A percentile compares a stretch with the other conserved stretches of the same genome.
Evolutionary conservation across 2,329 filamentous ascomycete genomes (phyloP).

Genomic region (Periconia sp.): DNA sequence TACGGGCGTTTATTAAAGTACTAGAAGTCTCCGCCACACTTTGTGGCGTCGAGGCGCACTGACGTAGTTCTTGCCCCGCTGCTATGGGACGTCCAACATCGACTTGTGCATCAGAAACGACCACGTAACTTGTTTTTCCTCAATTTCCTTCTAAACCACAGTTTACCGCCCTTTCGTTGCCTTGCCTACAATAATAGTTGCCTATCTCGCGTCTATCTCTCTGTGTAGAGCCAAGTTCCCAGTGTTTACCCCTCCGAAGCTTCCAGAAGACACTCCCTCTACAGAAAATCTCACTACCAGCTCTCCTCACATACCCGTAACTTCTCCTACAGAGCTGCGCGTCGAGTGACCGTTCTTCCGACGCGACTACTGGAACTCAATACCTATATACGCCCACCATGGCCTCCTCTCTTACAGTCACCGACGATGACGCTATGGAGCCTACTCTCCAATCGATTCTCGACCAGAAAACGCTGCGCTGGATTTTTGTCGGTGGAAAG

Average conservation of each 20-base stretch:
- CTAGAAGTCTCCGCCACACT: background rate
- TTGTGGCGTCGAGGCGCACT: background rate
- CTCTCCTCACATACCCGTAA: no score
- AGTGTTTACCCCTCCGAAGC: slow-evolving; percentile 5
- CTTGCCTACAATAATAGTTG: background rate
- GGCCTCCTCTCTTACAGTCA: background rate
- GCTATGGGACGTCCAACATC: background rate
- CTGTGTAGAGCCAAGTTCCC: background rate
- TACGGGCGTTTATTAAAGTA: background rate
- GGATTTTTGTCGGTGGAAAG: slow-evolving; percentile 99
- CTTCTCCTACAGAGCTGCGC: no score
- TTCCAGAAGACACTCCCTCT: slow-evolving; percentile 5
- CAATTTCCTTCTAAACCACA: background rate
- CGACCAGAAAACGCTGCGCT: slow-evolving; percentile 91
- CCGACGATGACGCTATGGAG: slow-evolving; percentile 77
- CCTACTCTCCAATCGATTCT: slow-evolving; percentile 92
- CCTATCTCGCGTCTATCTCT: background rate
- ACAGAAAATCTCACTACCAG: background rate
- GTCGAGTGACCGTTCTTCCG: no score
- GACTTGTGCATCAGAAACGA: background rate
- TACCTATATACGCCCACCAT: background rate
- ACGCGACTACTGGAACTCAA: background rate
- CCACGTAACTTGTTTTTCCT: background rate
- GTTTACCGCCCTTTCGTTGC: no score
- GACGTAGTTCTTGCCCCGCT: background rate